Percentiles rank a stretch among this genome's conserved stretches.
phyloP scores from a whole-genome alignment of 2,329 filamentous ascomycete species.

The Clonostachys solani region DNA sequence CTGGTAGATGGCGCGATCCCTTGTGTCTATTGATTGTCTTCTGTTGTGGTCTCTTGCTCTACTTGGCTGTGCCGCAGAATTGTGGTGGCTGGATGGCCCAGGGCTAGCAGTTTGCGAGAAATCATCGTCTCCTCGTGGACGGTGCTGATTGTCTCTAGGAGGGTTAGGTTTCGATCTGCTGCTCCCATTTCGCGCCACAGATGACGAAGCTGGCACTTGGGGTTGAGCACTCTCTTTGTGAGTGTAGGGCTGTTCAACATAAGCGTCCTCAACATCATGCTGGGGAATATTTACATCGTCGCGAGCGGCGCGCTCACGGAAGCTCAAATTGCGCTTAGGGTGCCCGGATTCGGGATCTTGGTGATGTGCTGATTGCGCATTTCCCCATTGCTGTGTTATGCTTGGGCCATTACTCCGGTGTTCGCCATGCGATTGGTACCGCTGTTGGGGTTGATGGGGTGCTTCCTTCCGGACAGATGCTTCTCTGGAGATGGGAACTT shows the following conservation, averaged over 20 bases:
- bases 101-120: no score
- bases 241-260: background rate
- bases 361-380: no score
- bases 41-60: no score
- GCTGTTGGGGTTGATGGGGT: background rate
- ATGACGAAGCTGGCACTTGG: constrained; percentile 12
- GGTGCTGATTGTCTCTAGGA: constrained; percentile 44
- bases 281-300: constrained; percentile 31
- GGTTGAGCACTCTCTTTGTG: background rate
- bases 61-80: no score
- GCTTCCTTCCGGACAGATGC: background rate
- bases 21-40: no score
- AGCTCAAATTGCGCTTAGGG: constrained; percentile 53
- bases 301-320: constrained; percentile 51
- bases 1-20: no score
- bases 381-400: no score
- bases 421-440: no score
- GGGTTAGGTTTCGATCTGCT: constrained; percentile 57
- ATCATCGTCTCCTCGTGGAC: constrained; percentile 16
- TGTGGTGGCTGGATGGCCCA: no score
- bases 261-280: constrained; percentile 7
- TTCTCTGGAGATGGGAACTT: background rate
- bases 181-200: constrained; percentile 43
- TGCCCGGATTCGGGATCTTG: background rate
- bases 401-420: no score